These are phyloP conservation scores for Penicillium robsamsonii DNA, from an alignment of 495 filamentous ascomycete genomes.

Conservation along the genomic window DNA sequence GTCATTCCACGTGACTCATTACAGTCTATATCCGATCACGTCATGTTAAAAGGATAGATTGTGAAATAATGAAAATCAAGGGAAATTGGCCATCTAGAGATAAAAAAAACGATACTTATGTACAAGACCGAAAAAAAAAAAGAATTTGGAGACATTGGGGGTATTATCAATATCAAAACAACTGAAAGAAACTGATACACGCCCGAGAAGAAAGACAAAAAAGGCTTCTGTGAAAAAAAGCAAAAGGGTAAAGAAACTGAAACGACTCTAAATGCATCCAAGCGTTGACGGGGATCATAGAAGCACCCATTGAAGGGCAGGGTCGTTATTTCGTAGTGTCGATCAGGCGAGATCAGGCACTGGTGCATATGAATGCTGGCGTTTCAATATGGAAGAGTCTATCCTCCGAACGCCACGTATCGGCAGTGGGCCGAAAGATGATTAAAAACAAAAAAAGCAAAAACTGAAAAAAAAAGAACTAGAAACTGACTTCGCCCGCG, in stretches of 20 bases:
- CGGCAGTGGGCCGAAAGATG: constrained; percentile 5
- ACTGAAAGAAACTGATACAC: constrained; percentile 25
- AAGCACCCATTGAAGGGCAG: constrained; percentile 20
- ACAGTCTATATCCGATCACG: neutral
- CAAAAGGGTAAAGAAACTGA: constrained; percentile 15
- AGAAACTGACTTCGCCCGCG: constrained; percentile 48
- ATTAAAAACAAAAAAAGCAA: constrained; percentile 7
- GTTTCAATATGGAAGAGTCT: constrained; percentile 13
- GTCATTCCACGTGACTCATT: constrained; percentile 12
- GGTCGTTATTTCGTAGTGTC: constrained; percentile 26
- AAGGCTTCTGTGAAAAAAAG: constrained; percentile 17
- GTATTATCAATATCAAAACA: constrained; percentile 41
- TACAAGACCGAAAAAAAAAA: constrained; percentile 9
- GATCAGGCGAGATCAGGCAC: constrained; percentile 12
- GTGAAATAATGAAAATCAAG: neutral
- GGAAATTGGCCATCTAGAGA: neutral
- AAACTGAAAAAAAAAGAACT: constrained; percentile 4
- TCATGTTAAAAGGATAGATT: neutral
- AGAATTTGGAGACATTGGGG: constrained; percentile 20
- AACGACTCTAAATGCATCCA: constrained; percentile 36
- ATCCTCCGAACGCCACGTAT: constrained; percentile 20
- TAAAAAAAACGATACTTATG: constrained; percentile 6
- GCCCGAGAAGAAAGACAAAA: constrained; percentile 13
- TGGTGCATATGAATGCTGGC: constrained; percentile 12
- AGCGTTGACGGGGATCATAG: constrained; percentile 29